phyloP scores from a whole-genome alignment of 768 basidiomycete species.

The Pleurotus platypus region DNA sequence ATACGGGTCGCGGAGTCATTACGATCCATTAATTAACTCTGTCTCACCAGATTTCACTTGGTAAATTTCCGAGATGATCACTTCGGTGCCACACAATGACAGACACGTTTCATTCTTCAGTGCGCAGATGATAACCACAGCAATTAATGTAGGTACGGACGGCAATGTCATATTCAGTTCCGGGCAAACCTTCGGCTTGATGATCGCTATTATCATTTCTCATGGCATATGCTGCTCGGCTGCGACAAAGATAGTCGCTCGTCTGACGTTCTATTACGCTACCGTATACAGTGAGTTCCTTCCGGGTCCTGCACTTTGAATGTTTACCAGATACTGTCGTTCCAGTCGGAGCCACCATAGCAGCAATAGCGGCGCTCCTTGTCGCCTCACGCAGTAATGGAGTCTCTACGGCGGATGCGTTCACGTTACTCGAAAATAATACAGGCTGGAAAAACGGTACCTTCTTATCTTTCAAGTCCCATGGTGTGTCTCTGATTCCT shows the following conservation, averaged over 20 bases:
- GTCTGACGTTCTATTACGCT: conserved; percentile 55
- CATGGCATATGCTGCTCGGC: conserved; percentile 60
- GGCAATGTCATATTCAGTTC: conserved; percentile 40
- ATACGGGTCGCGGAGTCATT: too few species aligned
- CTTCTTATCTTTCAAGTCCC: background rate
- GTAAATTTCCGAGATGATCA: background rate
- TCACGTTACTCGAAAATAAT: conserved; percentile 58
- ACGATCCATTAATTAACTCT: background rate
- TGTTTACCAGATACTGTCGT: conserved; percentile 7
- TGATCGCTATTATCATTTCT: conserved; percentile 47
- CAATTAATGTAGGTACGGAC: conserved; percentile 50
- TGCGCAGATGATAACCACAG: conserved; percentile 65
- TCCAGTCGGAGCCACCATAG: conserved; percentile 53
- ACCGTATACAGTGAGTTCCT: conserved; percentile 43
- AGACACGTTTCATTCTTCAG: conserved; percentile 1
- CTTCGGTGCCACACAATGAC: background rate
- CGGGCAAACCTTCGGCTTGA: conserved; percentile 55
- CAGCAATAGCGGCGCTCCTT: conserved; percentile 48
- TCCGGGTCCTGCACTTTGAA: background rate
- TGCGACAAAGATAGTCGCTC: conserved; percentile 50
- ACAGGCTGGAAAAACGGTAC: conserved; percentile 54
- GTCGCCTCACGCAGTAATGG: conserved; percentile 43
- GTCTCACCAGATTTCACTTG: conserved; percentile 2
- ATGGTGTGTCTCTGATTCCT: background rate
- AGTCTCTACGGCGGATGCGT: conserved; percentile 55